These are phyloP conservation scores for Cladorrhinum sp. DNA, from an alignment of 2,329 filamentous ascomycete species.

Conservation along the genomic window DNA sequence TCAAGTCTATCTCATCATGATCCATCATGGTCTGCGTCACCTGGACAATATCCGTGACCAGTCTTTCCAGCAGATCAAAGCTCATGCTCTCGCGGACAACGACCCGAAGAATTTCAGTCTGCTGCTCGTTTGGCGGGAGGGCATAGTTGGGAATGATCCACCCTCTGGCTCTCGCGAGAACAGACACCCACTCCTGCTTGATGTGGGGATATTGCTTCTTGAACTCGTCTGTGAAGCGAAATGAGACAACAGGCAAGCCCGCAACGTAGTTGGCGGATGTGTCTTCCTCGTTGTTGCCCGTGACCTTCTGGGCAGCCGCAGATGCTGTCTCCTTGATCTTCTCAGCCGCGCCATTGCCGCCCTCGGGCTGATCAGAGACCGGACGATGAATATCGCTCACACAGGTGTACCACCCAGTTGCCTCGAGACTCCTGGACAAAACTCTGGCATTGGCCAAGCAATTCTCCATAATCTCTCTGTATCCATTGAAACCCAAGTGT, in stretches of 20 bases:
- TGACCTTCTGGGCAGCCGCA: conserved; percentile 2
- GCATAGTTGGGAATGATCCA: conserved; percentile 72
- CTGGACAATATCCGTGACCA: conserved; percentile 58
- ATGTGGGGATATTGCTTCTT: conserved; percentile 59
- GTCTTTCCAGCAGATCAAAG: conserved; percentile 62
- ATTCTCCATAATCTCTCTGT: conserved; percentile 63
- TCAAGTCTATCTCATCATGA: conserved; percentile 49
- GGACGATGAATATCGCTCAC: conserved; percentile 64
- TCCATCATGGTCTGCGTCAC: conserved; percentile 61
- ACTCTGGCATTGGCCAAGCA: conserved; percentile 62
- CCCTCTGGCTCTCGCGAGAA: conserved; percentile 62
- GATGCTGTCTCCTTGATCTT: conserved; percentile 20
- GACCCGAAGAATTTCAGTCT: conserved; percentile 64
- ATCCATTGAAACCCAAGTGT: conserved; percentile 65
- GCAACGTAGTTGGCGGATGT: conserved; percentile 60
- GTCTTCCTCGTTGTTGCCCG: conserved; percentile 37
- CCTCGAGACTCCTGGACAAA: conserved; percentile 61
- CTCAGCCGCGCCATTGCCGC: conserved; percentile 28
- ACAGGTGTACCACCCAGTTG: conserved; percentile 64
- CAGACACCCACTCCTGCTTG: conserved; percentile 61
- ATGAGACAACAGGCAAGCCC: conserved; percentile 67
- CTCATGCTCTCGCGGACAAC: conserved; percentile 66
- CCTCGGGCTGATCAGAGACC: conserved; percentile 24
- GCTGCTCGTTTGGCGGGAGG: conserved; percentile 59
- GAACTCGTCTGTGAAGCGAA: conserved; percentile 60